Conservation (phyloP, 73 alveolate genomes). For the Paramecium sexaurelia region DNA sequence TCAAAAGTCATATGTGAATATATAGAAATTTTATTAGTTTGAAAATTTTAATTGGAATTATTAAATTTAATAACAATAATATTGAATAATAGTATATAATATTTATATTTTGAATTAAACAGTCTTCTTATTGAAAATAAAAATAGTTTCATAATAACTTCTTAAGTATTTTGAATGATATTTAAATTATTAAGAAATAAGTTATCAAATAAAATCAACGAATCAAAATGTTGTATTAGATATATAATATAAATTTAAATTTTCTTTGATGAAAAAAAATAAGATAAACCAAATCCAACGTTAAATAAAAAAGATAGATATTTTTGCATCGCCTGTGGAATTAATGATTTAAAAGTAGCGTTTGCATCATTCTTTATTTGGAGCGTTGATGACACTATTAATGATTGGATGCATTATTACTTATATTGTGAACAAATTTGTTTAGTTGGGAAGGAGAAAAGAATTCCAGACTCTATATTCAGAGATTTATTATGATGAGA, state of each 20-base stretch:
- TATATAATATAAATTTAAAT: not conserved
- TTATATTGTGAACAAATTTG: not conserved
- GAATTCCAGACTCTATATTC: not conserved
- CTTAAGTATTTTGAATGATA: not conserved
- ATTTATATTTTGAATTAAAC: too few species aligned
- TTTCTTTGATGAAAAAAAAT: not conserved
- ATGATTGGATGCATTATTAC: not conserved
- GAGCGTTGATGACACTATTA: not conserved
- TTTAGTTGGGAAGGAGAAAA: not conserved
- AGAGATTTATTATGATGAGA: not conserved
- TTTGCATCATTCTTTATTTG: conserved; percentile 10
- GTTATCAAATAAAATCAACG: not conserved
- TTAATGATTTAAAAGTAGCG: not conserved
- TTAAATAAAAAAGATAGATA: not conserved
- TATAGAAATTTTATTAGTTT: too few species aligned
- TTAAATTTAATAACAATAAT: too few species aligned
- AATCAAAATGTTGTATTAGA: not conserved
- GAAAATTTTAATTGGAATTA: too few species aligned
- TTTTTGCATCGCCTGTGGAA: conserved; percentile 25
- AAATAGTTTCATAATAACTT: too few species aligned
- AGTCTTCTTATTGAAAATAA: too few species aligned
- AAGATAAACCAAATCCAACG: not conserved
- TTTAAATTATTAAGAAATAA: not conserved
- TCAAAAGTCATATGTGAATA: too few species aligned
- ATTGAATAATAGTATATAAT: too few species aligned